Base-by-base conservation (phyloP, 2,329 filamentous ascomycete genomes). In the Monilinia polystroma region DNA sequence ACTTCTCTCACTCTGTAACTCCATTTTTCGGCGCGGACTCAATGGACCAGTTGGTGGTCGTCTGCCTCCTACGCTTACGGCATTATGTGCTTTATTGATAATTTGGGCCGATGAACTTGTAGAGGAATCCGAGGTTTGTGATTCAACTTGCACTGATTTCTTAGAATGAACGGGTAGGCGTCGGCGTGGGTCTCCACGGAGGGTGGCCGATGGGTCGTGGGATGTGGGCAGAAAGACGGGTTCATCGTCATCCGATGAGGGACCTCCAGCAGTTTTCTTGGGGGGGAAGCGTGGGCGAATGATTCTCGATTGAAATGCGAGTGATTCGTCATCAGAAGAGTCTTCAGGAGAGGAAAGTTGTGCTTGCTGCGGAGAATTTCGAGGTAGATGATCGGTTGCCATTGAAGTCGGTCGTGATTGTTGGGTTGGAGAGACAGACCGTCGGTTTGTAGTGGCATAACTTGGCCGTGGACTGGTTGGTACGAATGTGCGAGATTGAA, bases 1-100 rank as follows among this genome's bases (percentile, higher is more conserved):
- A 73, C 89, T 92, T 16, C 85, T 86, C 69, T 90, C 87, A 16
- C 82, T 82, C 3, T 83, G 80, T 59, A 88, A 73, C 63, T 90
- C 88, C 8, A 83, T 81, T 18, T 83, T 83, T 32, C 87, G 83
- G 29, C 84, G 83, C 1, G 87, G 87, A 53, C 82, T 86, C n/a
- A 86, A 75, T 3, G 84, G 83, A 0, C 81, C 82, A 8, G 70
- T 62, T 14, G 69, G 66, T 52, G 66, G 66, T 53, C 69, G 67
- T 58, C 68, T 70, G 18, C 23, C 35, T 26, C 23, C 38, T 45
- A 18, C 38, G 56, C 38, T 53, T 32, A 59, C 5, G 49, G 18
- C 26, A 38, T 49, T n/a, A 14, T 49, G 43, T n/a, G 11, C 51
- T 70, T 70, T 69, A 62, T 67, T 69, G 3, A 70, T 53, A 51